Evolutionary conservation across 169 alveolate genomes (phyloP).

Genomic region (Amoebophrya sp.): DNA sequence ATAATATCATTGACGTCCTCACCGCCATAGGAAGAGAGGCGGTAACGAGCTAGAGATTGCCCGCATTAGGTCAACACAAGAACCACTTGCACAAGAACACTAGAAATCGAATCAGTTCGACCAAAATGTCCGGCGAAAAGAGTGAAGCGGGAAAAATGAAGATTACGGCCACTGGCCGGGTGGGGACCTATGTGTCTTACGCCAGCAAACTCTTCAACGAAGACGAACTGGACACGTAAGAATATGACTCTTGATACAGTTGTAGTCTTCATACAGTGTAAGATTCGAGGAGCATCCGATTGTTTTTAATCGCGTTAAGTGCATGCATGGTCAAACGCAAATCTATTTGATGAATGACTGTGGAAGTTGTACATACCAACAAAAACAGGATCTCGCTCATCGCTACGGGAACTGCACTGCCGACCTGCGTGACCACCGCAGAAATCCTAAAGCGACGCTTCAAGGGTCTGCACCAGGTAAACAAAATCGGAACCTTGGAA

Average conservation of each 20-base stretch:
- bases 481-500: slow-evolving; percentile 54
- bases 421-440: slow-evolving; percentile 66
- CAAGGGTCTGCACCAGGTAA: slow-evolving; percentile 67
- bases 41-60: too few species aligned
- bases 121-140: not conserved
- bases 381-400: slow-evolving; percentile 56
- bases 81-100: too few species aligned
- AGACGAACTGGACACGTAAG: slow-evolving; percentile 47
- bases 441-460: slow-evolving; percentile 67
- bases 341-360: too few species aligned
- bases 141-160: slow-evolving; percentile 39
- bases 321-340: too few species aligned
- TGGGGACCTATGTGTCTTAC: slow-evolving; percentile 63
- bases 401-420: slow-evolving; percentile 74
- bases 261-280: too few species aligned
- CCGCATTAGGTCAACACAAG: too few species aligned
- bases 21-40: too few species aligned
- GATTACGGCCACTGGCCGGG: slow-evolving; percentile 63
- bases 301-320: too few species aligned
- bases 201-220: slow-evolving; percentile 60
- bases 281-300: too few species aligned
- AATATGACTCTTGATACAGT: not conserved
- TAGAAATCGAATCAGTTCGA: not conserved
- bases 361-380: not conserved
- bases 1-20: too few species aligned